Evolutionary conservation across 345 rosid species (phyloP).

Genomic region (Citrus australasica): DNA sequence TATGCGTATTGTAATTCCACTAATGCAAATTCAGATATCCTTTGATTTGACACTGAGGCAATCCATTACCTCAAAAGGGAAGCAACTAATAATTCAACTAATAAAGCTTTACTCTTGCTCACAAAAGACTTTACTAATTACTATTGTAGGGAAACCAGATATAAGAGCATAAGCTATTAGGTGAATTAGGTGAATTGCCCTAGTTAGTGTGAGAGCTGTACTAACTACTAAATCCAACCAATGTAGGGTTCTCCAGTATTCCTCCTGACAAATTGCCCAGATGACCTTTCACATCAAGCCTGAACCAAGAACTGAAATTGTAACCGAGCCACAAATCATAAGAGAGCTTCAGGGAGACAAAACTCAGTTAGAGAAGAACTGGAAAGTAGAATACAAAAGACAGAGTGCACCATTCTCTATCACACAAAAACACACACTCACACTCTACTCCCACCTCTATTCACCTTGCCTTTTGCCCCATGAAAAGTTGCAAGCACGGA

Average conservation of each 20-base stretch:
- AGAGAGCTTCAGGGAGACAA: background rate
- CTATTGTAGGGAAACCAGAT: background rate
- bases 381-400: background rate
- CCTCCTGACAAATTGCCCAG: background rate
- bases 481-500: background rate
- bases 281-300: slow-evolving; percentile 4
- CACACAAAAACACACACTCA: background rate
- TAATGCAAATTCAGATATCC: background rate
- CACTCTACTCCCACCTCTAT: too few relatives aligned
- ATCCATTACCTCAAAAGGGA: background rate
- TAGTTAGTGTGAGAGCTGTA: background rate
- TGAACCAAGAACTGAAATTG: background rate
- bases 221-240: background rate
- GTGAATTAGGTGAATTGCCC: slow-evolving; percentile 1
- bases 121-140: background rate
- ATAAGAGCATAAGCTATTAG: background rate
- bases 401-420: background rate
- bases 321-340: background rate
- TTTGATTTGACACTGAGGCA: background rate
- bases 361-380: background rate
- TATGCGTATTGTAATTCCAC: background rate
- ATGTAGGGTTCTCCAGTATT: background rate
- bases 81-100: background rate
- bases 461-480: background rate
- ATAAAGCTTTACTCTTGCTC: background rate